Evolutionary conservation across 345 rosid species (phyloP).

Genomic region (Laguncularia racemosa): DNA sequence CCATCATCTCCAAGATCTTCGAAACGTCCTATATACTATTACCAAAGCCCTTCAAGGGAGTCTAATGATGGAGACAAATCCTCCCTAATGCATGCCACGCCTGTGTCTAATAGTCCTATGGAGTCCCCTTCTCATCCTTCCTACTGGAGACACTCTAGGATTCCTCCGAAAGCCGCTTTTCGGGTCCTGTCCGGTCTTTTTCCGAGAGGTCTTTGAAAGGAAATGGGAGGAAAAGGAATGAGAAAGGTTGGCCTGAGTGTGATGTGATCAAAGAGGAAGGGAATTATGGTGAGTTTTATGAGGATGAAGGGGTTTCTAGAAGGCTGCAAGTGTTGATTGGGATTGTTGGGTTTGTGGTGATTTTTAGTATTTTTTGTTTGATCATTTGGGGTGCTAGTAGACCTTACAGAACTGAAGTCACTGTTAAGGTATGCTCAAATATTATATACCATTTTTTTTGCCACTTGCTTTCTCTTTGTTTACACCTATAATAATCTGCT

Average conservation of each 20-base stretch:
- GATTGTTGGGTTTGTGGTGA: constrained; percentile 27
- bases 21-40: constrained; percentile 56
- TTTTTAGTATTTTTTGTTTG: constrained; percentile 64
- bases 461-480: not conserved
- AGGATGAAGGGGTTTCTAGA: constrained; percentile 31
- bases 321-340: constrained; percentile 51
- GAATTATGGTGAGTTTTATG: constrained; percentile 27
- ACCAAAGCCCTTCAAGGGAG: constrained; percentile 80
- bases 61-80: constrained; percentile 83
- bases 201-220: constrained; percentile 31
- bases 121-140: constrained; percentile 85
- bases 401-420: constrained; percentile 47
- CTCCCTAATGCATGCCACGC: constrained; percentile 53
- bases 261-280: constrained; percentile 67
- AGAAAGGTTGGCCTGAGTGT: constrained; percentile 69
- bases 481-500: not conserved
- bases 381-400: constrained; percentile 81
- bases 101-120: constrained; percentile 46
- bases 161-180: constrained; percentile 58
- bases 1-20: constrained; percentile 75
- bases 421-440: constrained; percentile 38
- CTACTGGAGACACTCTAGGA: constrained; percentile 50
- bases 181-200: constrained; percentile 39
- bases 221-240: constrained; percentile 47
- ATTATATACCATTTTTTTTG: not conserved